A percentile compares a stretch with the other conserved stretches of the same genome.
Conservation (phyloP, 176 grass and related monocot species). For the Musa schizocarpa region DNA sequence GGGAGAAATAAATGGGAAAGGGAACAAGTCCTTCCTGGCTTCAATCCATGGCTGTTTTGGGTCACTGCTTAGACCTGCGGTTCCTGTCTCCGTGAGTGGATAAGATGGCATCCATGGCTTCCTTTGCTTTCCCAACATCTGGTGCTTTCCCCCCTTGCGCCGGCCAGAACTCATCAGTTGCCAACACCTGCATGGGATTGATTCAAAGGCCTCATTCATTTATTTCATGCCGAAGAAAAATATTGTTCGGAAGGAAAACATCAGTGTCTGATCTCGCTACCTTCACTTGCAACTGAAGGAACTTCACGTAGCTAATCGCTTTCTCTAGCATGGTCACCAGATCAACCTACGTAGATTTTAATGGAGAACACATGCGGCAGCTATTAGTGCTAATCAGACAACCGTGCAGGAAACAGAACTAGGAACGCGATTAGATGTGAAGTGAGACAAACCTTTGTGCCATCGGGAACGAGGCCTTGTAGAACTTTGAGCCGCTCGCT, state of each 20-base stretch:
- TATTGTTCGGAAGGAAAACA: too few species aligned
- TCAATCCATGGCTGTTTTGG: too few species aligned
- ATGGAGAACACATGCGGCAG: neutral
- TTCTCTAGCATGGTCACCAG: constrained; percentile 98
- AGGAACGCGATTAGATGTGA: neutral
- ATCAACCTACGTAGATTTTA: constrained; percentile 46
- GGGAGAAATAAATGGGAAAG: too few species aligned
- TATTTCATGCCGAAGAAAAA: neutral
- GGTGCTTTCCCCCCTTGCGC: constrained; percentile 79
- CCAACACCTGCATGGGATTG: constrained; percentile 44
- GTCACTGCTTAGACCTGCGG: neutral
- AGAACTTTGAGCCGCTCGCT: constrained; percentile 81
- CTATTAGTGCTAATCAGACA: neutral
- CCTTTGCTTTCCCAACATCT: constrained; percentile 75
- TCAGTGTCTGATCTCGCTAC: constrained; percentile 13
- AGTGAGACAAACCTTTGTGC: constrained; percentile 42
- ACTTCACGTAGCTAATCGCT: constrained; percentile 93
- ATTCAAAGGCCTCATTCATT: neutral
- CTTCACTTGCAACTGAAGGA: constrained; percentile 94
- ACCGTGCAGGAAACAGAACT: too few species aligned
- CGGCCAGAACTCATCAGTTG: constrained; percentile 94
- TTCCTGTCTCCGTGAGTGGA: constrained; percentile 39
- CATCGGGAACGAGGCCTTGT: constrained; percentile 88
- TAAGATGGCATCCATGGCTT: constrained; percentile 68
- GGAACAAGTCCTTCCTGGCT: too few species aligned